Base-by-base conservation (phyloP, 352 stramenopile species). In the Phytophthora nicotianae region DNA sequence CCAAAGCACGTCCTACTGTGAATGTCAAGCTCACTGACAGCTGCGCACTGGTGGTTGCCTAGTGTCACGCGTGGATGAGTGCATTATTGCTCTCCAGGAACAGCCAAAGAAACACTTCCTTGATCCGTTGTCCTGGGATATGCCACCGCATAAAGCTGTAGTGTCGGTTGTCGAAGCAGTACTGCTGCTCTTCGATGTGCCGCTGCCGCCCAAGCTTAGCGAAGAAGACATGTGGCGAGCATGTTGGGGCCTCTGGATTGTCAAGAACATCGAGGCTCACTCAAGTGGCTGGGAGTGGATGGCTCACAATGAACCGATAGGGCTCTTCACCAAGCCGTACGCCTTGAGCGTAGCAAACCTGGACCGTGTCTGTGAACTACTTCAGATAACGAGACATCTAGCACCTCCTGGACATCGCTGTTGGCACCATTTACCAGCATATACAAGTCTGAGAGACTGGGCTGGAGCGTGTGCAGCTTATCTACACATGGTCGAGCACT, bases 191-290 rank as follows among this genome's bases (percentile, higher is more conserved):
- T 91, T 90, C 43, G 73, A 81, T 17, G 63, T 91, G 9, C 52
- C 55, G 11, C 26, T 64, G 21, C 40, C 50, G 19, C 13, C 33
- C 4, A 21, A 50, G 4, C 45, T 60, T 14, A 29, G 71, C 17
- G 61, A 77, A 16, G 73, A 81, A 26, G 68, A 67, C 1, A 58
- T 80, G 20, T 91, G 82, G 82, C 52, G 60, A 11, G 61, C 52
- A 0, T 67, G 72, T 58, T 91, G 82, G 82, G 78, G 67, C 8
- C 63, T 88, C 0, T 91, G 82, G 82, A 83, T 91, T 17, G 78
- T 89, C 56, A 91, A 89, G 64, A 91, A 91, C 62, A 83, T 91
- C 47, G 79, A 91, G 13, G 50, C 79, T 16, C 82, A 91, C 60
- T 74, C 74, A 2, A 55, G 70, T 26, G 79, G 80, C 7, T 91